Conservation (phyloP, 2,329 filamentous ascomycete genomes). For the Arthrobotrys conoides region DNA sequence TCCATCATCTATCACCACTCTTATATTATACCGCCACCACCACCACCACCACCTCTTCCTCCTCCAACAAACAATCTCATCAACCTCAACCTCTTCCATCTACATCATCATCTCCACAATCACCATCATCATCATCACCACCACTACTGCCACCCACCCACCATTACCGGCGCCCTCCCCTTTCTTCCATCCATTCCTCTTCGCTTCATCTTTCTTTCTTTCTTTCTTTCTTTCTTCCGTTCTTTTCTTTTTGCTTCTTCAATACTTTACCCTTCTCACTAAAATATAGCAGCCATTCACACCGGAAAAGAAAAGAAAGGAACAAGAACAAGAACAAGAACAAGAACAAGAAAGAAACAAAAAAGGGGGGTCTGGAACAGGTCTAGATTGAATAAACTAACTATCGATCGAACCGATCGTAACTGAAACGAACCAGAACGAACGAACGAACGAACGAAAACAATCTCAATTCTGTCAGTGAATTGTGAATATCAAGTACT, state of each 20-base stretch:
- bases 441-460: neutral
- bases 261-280: neutral
- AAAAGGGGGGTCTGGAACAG: neutral
- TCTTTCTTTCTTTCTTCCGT: neutral
- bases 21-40: neutral
- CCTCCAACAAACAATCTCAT: neutral
- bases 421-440: neutral
- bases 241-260: neutral
- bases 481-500: no score
- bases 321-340: neutral
- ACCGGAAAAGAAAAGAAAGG: neutral
- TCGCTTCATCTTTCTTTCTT: neutral
- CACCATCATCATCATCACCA: neutral
- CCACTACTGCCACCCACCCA: neutral
- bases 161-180: neutral
- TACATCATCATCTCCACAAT: slow-evolving; percentile 7
- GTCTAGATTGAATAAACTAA: neutral
- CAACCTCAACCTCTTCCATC: neutral
- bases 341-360: neutral
- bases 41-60: neutral
- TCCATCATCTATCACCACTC: neutral
- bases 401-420: neutral
- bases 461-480: no score
- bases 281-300: no score
- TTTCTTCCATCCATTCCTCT: neutral